These are phyloP conservation scores for Austroboletus novae-zelandiae DNA, from an alignment of 1,284 basidiomycete genomes.

Conservation along the genomic window DNA sequence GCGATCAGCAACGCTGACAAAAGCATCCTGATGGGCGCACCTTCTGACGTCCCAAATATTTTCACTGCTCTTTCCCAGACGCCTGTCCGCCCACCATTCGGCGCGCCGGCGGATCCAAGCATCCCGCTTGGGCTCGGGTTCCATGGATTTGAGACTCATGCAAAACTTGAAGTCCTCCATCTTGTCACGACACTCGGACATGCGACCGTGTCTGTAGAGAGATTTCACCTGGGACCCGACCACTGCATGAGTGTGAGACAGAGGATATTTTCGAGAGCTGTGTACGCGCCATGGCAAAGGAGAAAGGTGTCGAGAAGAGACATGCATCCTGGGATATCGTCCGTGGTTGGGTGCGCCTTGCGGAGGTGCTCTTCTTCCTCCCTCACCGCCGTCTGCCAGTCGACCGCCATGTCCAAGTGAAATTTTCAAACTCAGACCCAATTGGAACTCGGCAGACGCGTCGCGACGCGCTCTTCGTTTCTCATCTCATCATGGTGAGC, in stretches of 20 bases:
- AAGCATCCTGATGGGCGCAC: conserved; percentile 38
- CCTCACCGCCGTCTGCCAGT: conserved; percentile 52
- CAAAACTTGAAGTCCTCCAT: conserved; percentile 96
- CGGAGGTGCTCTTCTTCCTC: conserved; percentile 67
- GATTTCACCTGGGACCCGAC: conserved; percentile 81
- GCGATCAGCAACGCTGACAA: conserved; percentile 1
- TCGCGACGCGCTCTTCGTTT: conserved; percentile 31
- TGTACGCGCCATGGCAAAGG: conserved; percentile 65
- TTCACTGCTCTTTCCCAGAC: conserved; percentile 80
- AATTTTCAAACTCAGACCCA: neutral
- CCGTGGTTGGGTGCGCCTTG: conserved; percentile 64
- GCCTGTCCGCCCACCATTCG: conserved; percentile 86
- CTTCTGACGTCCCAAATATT: conserved; percentile 89
- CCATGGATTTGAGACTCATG: conserved; percentile 77
- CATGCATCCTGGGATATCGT: conserved; percentile 82
- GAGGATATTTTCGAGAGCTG: conserved; percentile 3
- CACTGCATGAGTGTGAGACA: conserved; percentile 43
- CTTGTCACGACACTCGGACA: conserved; percentile 76
- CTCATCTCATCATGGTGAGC: conserved; percentile 32
- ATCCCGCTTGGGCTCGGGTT: conserved; percentile 73
- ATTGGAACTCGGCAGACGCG: conserved; percentile 18
- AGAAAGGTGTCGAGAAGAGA: conserved; percentile 77
- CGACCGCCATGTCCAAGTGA: conserved; percentile 39
- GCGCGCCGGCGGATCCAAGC: conserved; percentile 85
- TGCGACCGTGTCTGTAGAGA: conserved; percentile 83